These are phyloP conservation scores for Hydrangea macrophylla DNA, from an alignment of 148 eudicot genomes.

Conservation along the genomic window DNA sequence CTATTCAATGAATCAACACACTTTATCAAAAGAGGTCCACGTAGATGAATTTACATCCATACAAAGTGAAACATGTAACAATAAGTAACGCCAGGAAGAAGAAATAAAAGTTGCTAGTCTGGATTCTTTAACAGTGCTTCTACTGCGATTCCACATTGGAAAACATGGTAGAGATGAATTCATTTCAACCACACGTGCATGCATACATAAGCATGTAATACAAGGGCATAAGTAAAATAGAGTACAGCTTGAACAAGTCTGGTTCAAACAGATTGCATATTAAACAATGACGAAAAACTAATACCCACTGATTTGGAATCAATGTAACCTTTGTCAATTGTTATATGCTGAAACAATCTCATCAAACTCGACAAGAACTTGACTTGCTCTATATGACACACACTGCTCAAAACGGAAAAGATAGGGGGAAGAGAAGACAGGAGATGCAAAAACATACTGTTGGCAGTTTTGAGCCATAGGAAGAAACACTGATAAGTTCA, in stretches of 20 bases:
- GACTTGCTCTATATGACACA: not conserved
- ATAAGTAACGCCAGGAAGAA: not conserved
- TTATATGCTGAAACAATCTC: not conserved
- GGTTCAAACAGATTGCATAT: not conserved
- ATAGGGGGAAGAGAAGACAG: not conserved
- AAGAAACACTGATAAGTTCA: constrained; percentile 44
- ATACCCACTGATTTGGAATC: not conserved
- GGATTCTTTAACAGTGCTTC: not conserved
- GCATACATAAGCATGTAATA: not conserved
- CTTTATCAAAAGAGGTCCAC: not conserved
- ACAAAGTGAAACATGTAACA: no score
- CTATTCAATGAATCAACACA: not conserved
- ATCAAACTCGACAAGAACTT: not conserved
- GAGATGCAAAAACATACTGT: constrained; percentile 35
- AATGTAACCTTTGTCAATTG: not conserved
- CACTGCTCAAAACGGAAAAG: not conserved
- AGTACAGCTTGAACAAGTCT: not conserved
- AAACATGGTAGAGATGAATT: no score
- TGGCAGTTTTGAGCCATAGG: constrained; percentile 40
- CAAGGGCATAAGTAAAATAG: not conserved
- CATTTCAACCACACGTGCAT: not conserved
- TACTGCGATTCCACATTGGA: no score
- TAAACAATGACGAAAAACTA: no score
- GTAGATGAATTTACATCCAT: no score
- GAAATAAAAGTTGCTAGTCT: no score